These are phyloP conservation scores for Penicillium coffeae DNA, from an alignment of 495 filamentous ascomycete genomes.

Conservation along the genomic window DNA sequence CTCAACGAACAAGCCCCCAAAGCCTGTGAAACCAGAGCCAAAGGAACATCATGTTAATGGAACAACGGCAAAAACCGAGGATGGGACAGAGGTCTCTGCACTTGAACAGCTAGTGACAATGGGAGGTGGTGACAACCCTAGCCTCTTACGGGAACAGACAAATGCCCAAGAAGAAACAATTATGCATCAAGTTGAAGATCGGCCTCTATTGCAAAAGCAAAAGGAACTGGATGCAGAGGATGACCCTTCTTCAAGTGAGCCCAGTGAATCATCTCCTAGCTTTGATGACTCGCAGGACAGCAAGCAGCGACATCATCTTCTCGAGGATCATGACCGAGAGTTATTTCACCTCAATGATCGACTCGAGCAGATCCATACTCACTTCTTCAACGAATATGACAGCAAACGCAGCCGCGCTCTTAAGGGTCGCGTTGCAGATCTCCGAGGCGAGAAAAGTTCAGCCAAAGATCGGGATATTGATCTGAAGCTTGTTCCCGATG, in stretches of 20 bases:
- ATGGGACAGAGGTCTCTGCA: conserved; percentile 46
- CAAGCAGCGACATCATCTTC: conserved; percentile 67
- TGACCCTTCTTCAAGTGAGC: conserved; percentile 49
- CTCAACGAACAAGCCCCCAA: conserved; percentile 15
- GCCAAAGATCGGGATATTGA: conserved; percentile 55
- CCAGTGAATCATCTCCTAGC: conserved; percentile 33
- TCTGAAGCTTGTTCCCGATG: conserved; percentile 71
- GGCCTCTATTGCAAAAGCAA: conserved; percentile 83
- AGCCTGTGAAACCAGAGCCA: conserved; percentile 9
- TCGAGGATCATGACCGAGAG: conserved; percentile 81
- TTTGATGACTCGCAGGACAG: conserved; percentile 43
- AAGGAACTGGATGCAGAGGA: conserved; percentile 83
- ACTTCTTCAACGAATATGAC: conserved; percentile 82
- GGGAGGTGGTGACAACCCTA: conserved; percentile 67
- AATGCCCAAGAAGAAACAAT: conserved; percentile 81
- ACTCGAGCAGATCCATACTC: conserved; percentile 67
- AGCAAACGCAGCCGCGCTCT: conserved; percentile 41
- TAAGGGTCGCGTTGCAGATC: conserved; percentile 56
- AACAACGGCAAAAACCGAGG: conserved; percentile 24
- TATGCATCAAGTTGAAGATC: conserved; percentile 81
- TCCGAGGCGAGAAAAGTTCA: conserved; percentile 50
- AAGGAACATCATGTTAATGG: conserved; percentile 38
- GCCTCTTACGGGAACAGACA: conserved; percentile 67
- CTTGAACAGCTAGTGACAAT: conserved; percentile 74
- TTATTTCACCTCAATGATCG: conserved; percentile 68